Evolutionary conservation across 257 asterid species (phyloP).

Genomic region (Forsythia viridissima): DNA sequence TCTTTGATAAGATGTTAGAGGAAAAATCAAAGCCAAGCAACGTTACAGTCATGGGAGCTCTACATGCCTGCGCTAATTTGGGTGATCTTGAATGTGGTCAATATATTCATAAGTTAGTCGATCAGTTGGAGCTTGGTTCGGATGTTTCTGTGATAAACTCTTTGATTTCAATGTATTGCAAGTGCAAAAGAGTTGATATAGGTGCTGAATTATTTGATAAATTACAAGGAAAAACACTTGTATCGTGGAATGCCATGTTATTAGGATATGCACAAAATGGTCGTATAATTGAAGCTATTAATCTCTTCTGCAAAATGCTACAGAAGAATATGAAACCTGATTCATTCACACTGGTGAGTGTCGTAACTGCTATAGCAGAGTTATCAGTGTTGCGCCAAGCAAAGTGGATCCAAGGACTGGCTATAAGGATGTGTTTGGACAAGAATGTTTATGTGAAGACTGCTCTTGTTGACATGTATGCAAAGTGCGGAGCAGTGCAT

Average conservation of each 20-base stretch:
- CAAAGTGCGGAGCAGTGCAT: slow-evolving; percentile 82
- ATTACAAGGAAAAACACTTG: slow-evolving; percentile 57
- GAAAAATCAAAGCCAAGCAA: slow-evolving; percentile 65
- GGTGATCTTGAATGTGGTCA: slow-evolving; percentile 62
- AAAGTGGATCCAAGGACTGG: slow-evolving; percentile 87
- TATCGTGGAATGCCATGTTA: slow-evolving; percentile 90
- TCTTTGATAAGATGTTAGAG: slow-evolving; percentile 66
- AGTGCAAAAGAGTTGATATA: slow-evolving; percentile 67
- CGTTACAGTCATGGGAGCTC: slow-evolving; percentile 84
- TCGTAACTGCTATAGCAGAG: slow-evolving; percentile 80
- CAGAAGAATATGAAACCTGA: slow-evolving; percentile 53
- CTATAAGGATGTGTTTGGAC: slow-evolving; percentile 54
- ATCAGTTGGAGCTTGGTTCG: slow-evolving; percentile 45
- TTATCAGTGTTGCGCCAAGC: slow-evolving; percentile 76
- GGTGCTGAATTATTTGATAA: slow-evolving; percentile 60
- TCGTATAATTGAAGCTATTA: slow-evolving; percentile 53
- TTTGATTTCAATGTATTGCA: slow-evolving; percentile 88
- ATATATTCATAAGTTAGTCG: slow-evolving; percentile 53
- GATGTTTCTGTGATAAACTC: slow-evolving; percentile 72
- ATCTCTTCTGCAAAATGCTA: slow-evolving; percentile 68
- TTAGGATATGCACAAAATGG: slow-evolving; percentile 86
- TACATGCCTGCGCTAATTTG: slow-evolving; percentile 68
- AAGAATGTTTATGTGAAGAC: slow-evolving; percentile 65
- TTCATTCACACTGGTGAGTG: slow-evolving; percentile 86
- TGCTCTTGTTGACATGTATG: slow-evolving; percentile 91